A percentile compares a stretch with the other conserved stretches of the same genome.
These are phyloP conservation scores for Globisporangium takayamanum DNA, from an alignment of 352 stramenopile genomes.

Conservation along the genomic window DNA sequence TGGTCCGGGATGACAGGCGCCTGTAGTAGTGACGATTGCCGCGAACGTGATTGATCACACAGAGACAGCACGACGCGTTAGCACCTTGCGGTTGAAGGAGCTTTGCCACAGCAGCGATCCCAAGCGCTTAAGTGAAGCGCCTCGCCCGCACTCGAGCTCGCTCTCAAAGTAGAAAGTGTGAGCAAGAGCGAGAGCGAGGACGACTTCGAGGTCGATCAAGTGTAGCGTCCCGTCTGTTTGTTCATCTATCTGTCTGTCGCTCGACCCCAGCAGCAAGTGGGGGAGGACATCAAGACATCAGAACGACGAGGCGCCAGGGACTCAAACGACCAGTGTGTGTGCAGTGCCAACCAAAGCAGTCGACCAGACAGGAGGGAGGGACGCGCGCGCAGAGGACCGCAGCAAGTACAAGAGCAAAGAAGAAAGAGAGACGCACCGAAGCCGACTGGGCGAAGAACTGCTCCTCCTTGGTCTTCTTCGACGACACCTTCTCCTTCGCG, in stretches of 20 bases:
- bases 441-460: constrained; percentile 95
- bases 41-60: neutral
- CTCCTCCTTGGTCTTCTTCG: constrained; percentile 93
- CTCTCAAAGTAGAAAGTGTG: neutral
- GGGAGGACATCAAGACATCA: neutral
- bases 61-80: constrained; percentile 28
- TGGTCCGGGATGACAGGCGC: constrained; percentile 93
- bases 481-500: constrained; percentile 84
- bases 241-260: too few species aligned
- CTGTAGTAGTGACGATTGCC: constrained; percentile 20
- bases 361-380: neutral
- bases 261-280: neutral
- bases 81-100: constrained; percentile 36
- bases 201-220: neutral
- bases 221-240: too few species aligned
- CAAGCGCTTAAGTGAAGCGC: constrained; percentile 68
- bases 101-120: constrained; percentile 88
- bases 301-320: neutral
- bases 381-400: neutral
- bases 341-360: neutral
- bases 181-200: neutral
- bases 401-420: constrained; percentile 1
- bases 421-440: constrained; percentile 40
- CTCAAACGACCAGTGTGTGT: neutral
- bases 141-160: neutral